These are phyloP conservation scores for Dipodascus geniculatus DNA, from an alignment of 805 yeast species.

Conservation along the genomic window DNA sequence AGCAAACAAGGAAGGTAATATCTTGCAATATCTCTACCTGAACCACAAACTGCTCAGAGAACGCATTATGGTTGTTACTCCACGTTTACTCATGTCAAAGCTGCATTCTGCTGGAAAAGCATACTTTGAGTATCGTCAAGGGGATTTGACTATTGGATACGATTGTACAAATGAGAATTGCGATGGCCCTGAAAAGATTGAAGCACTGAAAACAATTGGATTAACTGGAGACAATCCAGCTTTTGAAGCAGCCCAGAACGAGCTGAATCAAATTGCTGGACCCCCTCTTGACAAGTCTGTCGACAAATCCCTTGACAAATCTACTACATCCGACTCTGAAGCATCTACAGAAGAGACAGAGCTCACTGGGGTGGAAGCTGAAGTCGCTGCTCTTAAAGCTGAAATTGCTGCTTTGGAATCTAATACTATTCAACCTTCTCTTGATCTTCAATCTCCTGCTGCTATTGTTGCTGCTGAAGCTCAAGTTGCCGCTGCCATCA, in stretches of 20 bases:
- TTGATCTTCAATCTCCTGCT: neutral
- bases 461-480: neutral
- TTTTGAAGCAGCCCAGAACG: too few relatives aligned
- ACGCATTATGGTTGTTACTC: neutral
- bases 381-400: neutral
- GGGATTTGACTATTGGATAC: neutral
- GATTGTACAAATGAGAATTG: neutral
- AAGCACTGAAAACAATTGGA: neutral
- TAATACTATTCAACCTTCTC: too few relatives aligned
- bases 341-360: neutral
- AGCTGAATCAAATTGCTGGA: too few relatives aligned
- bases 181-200: neutral
- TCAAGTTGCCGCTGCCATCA: neutral
- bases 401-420: neutral
- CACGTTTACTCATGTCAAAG: neutral
- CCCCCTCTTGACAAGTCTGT: too few relatives aligned
- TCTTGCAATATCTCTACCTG: constrained; percentile 2
- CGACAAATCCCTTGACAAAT: too few relatives aligned
- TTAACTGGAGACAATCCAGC: neutral
- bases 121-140: neutral
- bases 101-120: neutral
- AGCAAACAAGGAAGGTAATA: neutral
- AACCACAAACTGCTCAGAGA: neutral
- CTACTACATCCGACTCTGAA: too few relatives aligned
- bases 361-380: neutral